A percentile compares a stretch with the other conserved stretches of the same genome.
These are phyloP conservation scores for Naumovozyma castellii DNA, from an alignment of 805 yeast species.

Conservation along the genomic window DNA sequence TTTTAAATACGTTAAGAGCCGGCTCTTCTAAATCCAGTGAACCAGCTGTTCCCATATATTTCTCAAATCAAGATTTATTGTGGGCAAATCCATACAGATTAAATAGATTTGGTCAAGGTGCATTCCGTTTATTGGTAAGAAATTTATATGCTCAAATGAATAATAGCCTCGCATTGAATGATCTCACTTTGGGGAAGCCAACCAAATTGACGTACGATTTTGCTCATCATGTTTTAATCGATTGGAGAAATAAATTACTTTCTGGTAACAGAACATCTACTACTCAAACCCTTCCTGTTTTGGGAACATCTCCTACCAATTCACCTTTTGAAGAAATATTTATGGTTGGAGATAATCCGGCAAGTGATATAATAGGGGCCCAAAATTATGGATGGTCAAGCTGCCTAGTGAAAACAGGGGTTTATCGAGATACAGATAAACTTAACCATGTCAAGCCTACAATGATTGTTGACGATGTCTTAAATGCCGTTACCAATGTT, in stretches of 20 bases:
- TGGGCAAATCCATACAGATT: slow-evolving; percentile 79
- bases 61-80: slow-evolving; percentile 72
- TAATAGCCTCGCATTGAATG: slow-evolving; percentile 39
- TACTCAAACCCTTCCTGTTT: slow-evolving; percentile 34
- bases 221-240: slow-evolving; percentile 61
- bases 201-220: slow-evolving; percentile 68
- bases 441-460: slow-evolving; percentile 38
- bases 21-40: slow-evolving; percentile 12
- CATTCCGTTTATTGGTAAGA: slow-evolving; percentile 57
- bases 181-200: slow-evolving; percentile 74
- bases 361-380: slow-evolving; percentile 86
- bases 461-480: slow-evolving; percentile 41
- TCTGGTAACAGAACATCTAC: slow-evolving; percentile 7
- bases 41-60: slow-evolving; percentile 63
- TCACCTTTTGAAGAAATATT: slow-evolving; percentile 54
- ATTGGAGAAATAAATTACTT: slow-evolving; percentile 37
- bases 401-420: slow-evolving; percentile 80
- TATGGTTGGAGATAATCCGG: slow-evolving; percentile 98
- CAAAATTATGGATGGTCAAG: slow-evolving; percentile 82
- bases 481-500: slow-evolving; percentile 37
- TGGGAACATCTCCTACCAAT: slow-evolving; percentile 34
- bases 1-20: slow-evolving; percentile 49
- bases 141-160: slow-evolving; percentile 47
- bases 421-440: slow-evolving; percentile 51
- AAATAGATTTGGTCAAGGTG: slow-evolving; percentile 89